Conservation (phyloP, 2,329 filamentous ascomycete species). For the Botrytis fabae region DNA sequence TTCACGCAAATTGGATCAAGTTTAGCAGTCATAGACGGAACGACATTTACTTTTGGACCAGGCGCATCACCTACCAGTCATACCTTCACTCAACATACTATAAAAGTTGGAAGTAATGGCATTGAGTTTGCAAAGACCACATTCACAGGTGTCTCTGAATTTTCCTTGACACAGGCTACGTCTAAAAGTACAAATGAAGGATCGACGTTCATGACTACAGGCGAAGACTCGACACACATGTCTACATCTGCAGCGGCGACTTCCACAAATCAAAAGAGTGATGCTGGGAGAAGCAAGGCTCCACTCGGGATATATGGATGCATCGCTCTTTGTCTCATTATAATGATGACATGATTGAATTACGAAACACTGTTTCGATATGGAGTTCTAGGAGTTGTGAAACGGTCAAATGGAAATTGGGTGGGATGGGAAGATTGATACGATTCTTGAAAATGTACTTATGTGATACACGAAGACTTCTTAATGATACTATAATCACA, state of each 20-base stretch:
- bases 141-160: conserved; percentile 29
- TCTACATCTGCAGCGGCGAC: background rate
- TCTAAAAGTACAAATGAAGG: conserved; percentile 30
- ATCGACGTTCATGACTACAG: background rate
- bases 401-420: background rate
- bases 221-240: background rate
- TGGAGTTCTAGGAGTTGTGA: background rate
- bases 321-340: background rate
- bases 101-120: conserved; percentile 53
- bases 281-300: background rate
- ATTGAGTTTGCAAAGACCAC: conserved; percentile 38
- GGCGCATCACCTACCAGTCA: conserved; percentile 47
- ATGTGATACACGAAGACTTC: background rate
- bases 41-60: conserved; percentile 54
- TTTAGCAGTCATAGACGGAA: conserved; percentile 50
- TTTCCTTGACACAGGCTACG: conserved; percentile 29
- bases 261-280: background rate
- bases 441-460: background rate
- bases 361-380: background rate
- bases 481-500: background rate
- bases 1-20: conserved; percentile 37
- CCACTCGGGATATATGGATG: background rate
- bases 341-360: background rate
- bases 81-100: conserved; percentile 50
- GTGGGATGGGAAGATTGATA: background rate